Percentiles rank a stretch among this genome's conserved stretches.
phyloP scores from a whole-genome alignment of 208 protist species.

The Leishmania gerbilli region DNA sequence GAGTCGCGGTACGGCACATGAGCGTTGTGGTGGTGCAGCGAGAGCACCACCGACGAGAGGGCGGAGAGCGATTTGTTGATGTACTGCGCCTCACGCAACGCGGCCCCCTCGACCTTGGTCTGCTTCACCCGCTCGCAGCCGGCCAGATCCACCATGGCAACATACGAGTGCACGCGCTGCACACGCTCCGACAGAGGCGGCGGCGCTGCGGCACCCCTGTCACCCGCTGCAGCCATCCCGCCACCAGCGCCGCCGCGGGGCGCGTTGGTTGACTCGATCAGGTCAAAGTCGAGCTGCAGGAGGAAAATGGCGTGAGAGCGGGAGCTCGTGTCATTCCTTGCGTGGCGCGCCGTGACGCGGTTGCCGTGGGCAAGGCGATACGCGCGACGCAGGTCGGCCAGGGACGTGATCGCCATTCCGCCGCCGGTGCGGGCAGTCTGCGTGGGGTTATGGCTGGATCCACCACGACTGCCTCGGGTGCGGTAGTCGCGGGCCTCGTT shows the following conservation, averaged over 20 bases:
- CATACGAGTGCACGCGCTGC: conserved; percentile 66
- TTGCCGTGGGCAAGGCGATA: conserved; percentile 74
- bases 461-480: conserved; percentile 25
- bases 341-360: conserved; percentile 73
- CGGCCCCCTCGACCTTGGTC: conserved; percentile 84
- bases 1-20: conserved; percentile 94
- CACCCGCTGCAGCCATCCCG: not conserved
- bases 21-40: conserved; percentile 63
- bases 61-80: conserved; percentile 93
- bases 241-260: not conserved
- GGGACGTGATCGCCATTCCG: conserved; percentile 62
- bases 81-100: conserved; percentile 87
- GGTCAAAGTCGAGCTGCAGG: conserved; percentile 78
- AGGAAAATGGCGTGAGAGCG: conserved; percentile 91
- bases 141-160: conserved; percentile 96
- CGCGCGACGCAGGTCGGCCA: conserved; percentile 64
- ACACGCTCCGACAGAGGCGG: conserved; percentile 3
- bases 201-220: not conserved
- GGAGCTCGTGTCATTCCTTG: conserved; percentile 77
- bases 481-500: conserved; percentile 43
- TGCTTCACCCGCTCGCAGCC: conserved; percentile 95
- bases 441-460: conserved; percentile 10
- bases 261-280: conserved; percentile 22
- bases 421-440: conserved; percentile 35
- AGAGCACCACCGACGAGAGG: conserved; percentile 82